Base-by-base conservation (phyloP, 371 early-diverging fungal genomes). In the Actinomucor elegans region DNA sequence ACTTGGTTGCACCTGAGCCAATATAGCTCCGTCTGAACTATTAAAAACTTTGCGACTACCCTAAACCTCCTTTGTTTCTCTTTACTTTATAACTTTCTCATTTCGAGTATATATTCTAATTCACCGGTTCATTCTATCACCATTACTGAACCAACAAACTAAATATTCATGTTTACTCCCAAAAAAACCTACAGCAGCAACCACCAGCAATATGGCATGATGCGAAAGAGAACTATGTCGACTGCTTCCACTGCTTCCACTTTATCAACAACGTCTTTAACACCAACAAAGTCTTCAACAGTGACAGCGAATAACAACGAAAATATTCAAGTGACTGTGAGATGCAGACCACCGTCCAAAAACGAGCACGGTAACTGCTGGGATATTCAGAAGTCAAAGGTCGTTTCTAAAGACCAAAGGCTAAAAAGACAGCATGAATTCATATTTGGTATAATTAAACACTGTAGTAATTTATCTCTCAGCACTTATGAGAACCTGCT, bases 301-400 rank as follows among this genome's bases (percentile, higher is more conserved):
- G 57, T 35, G 28, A 27, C 44, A 4, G 2, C 20, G 24, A 26
- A 17, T 14, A 14, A 14, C 33, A 35, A 23, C 5, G 64, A 64
- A 55, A 68, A 57, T 43, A 58, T 68, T 2, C 52, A 64, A 49
- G 69, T 68, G 6, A 68, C 58, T 20, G 69, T 68, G 5, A 55
- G 69, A 33, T 64, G 69, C 36, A 48, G 69, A 52, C 69, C 69
- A 8, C 54, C 52, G 2, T 52, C 29, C 17, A 18, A 43, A n/a
- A 42, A 35, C 8, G 65, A 64, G 33, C 15, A 53, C 28, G 38
- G 41, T 2, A 41, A 38, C 2, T 56, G 55, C 26, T 62, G 63
- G 50, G 36, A 55, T 1, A 49, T 70, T 20, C 35, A 26, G 14
- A 17, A 46, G n/a, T 29, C 31, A 34, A 50, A 45, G 38, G 54